Percentiles rank a stretch among this genome's conserved stretches.
These are phyloP conservation scores for Macrophomina pseudophaseolina DNA, from an alignment of 2,329 filamentous ascomycete genomes.

Conservation along the genomic window DNA sequence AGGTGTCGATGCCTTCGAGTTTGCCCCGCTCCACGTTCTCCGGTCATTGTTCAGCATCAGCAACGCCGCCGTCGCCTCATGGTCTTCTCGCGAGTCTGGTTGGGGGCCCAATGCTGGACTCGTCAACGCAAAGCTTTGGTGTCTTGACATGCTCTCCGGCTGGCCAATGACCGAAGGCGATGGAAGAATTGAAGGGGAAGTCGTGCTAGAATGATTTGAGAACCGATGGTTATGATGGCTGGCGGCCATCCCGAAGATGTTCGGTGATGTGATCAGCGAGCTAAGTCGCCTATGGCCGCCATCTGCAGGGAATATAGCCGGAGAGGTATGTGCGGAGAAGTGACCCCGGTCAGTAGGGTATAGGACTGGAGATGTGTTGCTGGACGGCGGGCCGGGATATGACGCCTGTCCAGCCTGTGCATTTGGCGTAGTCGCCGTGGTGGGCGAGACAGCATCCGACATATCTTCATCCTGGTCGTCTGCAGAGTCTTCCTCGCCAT, in stretches of 20 bases:
- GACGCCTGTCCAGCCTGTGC: slow-evolving; percentile 1
- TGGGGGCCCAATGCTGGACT: slow-evolving; percentile 44
- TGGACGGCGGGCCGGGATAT: slow-evolving; percentile 29
- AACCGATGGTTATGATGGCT: slow-evolving; percentile 35
- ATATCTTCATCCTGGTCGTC: slow-evolving; percentile 56
- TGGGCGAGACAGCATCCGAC: slow-evolving; percentile 43
- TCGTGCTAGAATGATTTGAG: slow-evolving; percentile 43
- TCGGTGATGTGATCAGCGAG: slow-evolving; percentile 31
- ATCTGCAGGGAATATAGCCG: slow-evolving; percentile 45
- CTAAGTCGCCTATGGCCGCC: slow-evolving; percentile 43
- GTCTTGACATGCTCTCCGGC: slow-evolving; percentile 27
- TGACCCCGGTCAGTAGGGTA: slow-evolving; percentile 45
- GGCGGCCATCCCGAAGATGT: slow-evolving; percentile 42
- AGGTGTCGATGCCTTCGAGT: slow-evolving; percentile 29
- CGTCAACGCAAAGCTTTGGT: slow-evolving; percentile 35
- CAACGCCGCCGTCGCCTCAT: slow-evolving; percentile 83
- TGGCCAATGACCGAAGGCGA: slow-evolving; percentile 33
- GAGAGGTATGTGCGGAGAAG: slow-evolving; percentile 46
- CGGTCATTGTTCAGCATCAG: slow-evolving; percentile 87
- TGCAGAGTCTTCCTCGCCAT: slow-evolving; percentile 38
- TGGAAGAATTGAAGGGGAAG: slow-evolving; percentile 42
- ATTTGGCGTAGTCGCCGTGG: slow-evolving; percentile 21
- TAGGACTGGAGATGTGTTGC: slow-evolving; percentile 41
- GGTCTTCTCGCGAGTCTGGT: slow-evolving; percentile 50
- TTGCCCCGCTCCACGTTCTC: slow-evolving; percentile 51